phyloP scores from a whole-genome alignment of 2,329 filamentous ascomycete species.

The Nemania abortiva region DNA sequence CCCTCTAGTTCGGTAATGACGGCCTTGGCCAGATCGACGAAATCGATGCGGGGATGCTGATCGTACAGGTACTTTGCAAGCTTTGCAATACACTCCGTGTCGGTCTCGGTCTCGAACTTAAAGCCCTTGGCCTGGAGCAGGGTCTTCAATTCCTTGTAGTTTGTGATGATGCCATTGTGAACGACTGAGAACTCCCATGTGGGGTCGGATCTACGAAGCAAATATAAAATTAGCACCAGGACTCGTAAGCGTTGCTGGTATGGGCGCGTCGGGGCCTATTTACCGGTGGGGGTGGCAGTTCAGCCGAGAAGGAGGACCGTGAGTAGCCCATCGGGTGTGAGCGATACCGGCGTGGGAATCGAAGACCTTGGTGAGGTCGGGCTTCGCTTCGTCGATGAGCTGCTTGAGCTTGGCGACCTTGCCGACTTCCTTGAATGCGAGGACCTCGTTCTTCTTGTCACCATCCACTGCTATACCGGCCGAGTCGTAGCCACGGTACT shows the following conservation, averaged over 20 bases:
- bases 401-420: conserved; percentile 97
- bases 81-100: conserved; percentile 99
- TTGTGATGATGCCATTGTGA: conserved; percentile 99
- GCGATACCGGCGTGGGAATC: conserved; percentile 99
- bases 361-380: conserved; percentile 92
- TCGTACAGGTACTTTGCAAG: conserved; percentile 98
- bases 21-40: conserved; percentile 95
- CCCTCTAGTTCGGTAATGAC: conserved; percentile 99
- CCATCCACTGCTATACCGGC: conserved; percentile 96
- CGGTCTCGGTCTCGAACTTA: conserved; percentile 98
- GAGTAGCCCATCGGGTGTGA: conserved; percentile 98
- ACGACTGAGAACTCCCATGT: conserved; percentile 97
- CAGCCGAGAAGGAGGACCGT: conserved; percentile 89
- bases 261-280: conserved; percentile 55
- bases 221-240: conserved; percentile 42
- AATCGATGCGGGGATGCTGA: conserved; percentile 92
- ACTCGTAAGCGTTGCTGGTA: conserved; percentile 42
- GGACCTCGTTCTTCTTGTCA: conserved; percentile 98
- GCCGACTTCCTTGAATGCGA: conserved; percentile 98
- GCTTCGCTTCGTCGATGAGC: conserved; percentile 85
- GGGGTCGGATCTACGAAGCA: conserved; percentile 80
- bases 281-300: conserved; percentile 99
- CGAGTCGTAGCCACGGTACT: conserved; percentile 99
- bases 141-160: conserved; percentile 99
- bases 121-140: conserved; percentile 94